phyloP scores from a whole-genome alignment of 2,329 filamentous ascomycete species.

The Trichophaea hybrida region DNA sequence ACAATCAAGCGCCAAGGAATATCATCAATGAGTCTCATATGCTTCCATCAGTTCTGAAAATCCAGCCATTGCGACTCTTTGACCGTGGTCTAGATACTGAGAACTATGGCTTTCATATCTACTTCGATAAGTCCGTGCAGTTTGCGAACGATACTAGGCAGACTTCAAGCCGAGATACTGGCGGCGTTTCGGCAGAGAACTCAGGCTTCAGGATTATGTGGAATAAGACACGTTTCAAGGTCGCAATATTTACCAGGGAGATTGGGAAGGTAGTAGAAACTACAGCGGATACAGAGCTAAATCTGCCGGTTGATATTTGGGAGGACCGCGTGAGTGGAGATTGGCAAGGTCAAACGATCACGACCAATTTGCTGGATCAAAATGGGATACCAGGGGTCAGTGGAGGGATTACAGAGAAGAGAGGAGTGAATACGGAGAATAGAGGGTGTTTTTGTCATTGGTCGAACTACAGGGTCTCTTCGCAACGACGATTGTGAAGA shows the following conservation, averaged over 20 bases:
- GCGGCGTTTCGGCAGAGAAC: conserved; percentile 38
- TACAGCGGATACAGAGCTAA: background rate
- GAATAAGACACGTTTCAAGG: conserved; percentile 45
- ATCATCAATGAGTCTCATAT: conserved; percentile 36
- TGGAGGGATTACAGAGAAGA: background rate
- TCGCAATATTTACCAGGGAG: conserved; percentile 47
- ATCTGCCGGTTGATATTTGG: background rate
- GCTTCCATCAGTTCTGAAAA: conserved; percentile 49
- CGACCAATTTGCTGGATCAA: conserved; percentile 4
- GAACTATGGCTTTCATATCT: conserved; percentile 87
- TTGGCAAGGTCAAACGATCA: background rate
- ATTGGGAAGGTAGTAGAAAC: background rate
- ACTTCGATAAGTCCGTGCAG: conserved; percentile 80
- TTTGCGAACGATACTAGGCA: conserved; percentile 39
- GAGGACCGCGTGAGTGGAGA: background rate
- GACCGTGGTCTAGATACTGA: conserved; percentile 68
- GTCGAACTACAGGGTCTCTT: background rate
- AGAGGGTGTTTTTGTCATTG: background rate
- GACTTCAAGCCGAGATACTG: conserved; percentile 33
- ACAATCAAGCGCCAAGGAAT: conserved; percentile 31
- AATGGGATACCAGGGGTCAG: background rate
- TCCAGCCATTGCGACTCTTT: conserved; percentile 72
- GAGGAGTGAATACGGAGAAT: background rate
- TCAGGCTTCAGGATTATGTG: conserved; percentile 43
- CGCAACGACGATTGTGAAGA: too few relatives aligned